phyloP scores from a whole-genome alignment of 805 yeast genomes.

The Pachysolen tannophilus region DNA sequence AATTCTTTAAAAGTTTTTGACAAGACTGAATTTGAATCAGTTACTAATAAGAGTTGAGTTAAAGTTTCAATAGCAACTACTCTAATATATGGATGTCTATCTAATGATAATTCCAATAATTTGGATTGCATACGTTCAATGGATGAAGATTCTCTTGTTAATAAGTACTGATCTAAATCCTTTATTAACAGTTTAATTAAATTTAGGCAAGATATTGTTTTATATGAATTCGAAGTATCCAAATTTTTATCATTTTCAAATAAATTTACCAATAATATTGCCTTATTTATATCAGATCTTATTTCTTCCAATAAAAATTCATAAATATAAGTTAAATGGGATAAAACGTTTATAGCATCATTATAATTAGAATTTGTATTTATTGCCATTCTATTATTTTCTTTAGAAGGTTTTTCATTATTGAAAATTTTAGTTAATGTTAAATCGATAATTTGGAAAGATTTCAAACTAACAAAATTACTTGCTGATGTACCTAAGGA shows the following conservation, averaged over 20 bases:
- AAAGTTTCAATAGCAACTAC: conserved; percentile 29
- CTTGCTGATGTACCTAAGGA: conserved; percentile 16
- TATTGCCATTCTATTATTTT: not conserved
- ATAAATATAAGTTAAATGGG: conserved; percentile 22
- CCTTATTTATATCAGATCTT: conserved; percentile 24
- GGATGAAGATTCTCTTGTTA: conserved; percentile 15
- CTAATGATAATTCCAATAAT: conserved; percentile 28
- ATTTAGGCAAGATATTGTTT: conserved; percentile 17
- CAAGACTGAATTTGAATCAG: not conserved
- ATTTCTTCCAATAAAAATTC: conserved; percentile 20
- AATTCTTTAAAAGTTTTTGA: conserved; percentile 2
- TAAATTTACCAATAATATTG: conserved; percentile 16
- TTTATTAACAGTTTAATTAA: conserved; percentile 19
- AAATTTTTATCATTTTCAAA: conserved; percentile 2
- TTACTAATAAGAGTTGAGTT: conserved; percentile 17
- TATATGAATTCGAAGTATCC: conserved; percentile 5
- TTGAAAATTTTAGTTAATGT: conserved; percentile 18
- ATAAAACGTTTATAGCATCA: conserved; percentile 15
- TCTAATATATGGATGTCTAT: conserved; percentile 32
- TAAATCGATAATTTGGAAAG: conserved; percentile 19
- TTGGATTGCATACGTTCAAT: conserved; percentile 22
- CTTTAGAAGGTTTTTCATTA: conserved; percentile 5
- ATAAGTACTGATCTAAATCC: conserved; percentile 23
- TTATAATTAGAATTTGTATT: conserved; percentile 7
- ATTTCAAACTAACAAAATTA: conserved; percentile 22